Evolutionary conservation across 2,329 filamentous ascomycete species (phyloP).

Genomic region (Aspergillus sp.): DNA sequence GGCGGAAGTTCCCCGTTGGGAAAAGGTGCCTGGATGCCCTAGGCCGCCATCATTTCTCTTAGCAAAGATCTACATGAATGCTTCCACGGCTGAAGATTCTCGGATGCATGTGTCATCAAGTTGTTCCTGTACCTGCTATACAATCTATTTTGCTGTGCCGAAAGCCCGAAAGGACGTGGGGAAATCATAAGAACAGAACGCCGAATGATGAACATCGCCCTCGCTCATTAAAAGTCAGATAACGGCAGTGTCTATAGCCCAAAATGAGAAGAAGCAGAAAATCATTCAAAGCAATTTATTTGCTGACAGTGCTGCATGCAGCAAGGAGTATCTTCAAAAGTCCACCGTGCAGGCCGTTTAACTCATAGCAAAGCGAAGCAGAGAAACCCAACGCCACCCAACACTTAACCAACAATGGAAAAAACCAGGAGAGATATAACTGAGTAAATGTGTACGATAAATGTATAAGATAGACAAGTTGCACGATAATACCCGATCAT

Average conservation of each 20-base stretch:
- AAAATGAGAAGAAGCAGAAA: not conserved
- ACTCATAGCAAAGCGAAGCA: not conserved
- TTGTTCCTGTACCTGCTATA: not conserved
- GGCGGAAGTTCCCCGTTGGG: too few relatives aligned
- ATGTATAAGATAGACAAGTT: not conserved
- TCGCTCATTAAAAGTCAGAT: too few relatives aligned
- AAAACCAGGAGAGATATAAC: not conserved
- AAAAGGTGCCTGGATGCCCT: not conserved
- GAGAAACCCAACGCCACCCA: not conserved
- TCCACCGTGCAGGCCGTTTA: not conserved
- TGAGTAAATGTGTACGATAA: slow-evolving; percentile 6
- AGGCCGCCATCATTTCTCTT: not conserved
- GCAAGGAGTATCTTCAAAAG: not conserved
- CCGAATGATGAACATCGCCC: too few relatives aligned
- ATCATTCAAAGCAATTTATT: not conserved
- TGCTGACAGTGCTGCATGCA: not conserved
- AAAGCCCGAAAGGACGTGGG: too few relatives aligned
- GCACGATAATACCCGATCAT: not conserved
- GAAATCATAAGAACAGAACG: too few relatives aligned
- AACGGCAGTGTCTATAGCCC: too few relatives aligned
- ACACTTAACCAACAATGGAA: not conserved
- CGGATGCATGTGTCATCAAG: not conserved
- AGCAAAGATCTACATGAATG: too few relatives aligned
- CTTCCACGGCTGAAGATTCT: not conserved
- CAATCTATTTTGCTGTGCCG: slow-evolving; percentile 1